A percentile compares a stretch with the other conserved stretches of the same genome.
Conservation (phyloP, 2,329 filamentous ascomycete species). For the Byssoonygena ceratinophila region DNA sequence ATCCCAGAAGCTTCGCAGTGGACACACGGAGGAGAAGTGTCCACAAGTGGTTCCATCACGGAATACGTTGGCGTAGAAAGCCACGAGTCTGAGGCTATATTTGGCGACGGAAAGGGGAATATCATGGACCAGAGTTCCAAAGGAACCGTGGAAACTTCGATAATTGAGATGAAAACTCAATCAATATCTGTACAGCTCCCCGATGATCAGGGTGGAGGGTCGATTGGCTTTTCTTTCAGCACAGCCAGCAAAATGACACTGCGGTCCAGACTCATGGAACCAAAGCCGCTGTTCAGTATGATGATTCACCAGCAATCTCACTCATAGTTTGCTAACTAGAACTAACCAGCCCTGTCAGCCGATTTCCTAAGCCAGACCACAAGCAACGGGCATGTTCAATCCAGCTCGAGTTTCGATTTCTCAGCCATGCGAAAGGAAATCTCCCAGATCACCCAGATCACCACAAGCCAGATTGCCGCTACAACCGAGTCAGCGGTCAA, state of each 20-base stretch:
- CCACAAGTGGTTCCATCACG: too few relatives aligned
- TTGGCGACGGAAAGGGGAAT: too few relatives aligned
- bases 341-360: not conserved
- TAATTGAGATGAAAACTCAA: not conserved
- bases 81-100: too few relatives aligned
- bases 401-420: not conserved
- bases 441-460: too few relatives aligned
- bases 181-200: not conserved
- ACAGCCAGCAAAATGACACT: not conserved
- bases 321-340: not conserved
- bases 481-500: too few relatives aligned
- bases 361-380: not conserved
- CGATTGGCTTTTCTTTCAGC: not conserved
- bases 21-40: too few relatives aligned
- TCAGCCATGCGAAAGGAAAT: not conserved
- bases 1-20: too few relatives aligned
- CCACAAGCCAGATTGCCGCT: too few relatives aligned
- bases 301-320: not conserved
- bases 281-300: not conserved
- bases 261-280: not conserved
- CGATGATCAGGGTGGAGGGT: not conserved
- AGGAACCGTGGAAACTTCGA: too few relatives aligned
- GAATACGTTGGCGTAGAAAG: too few relatives aligned
- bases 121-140: too few relatives aligned
- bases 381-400: not conserved